phyloP scores from a whole-genome alignment of 306 rosid species.

The Cicer cuneatum region DNA sequence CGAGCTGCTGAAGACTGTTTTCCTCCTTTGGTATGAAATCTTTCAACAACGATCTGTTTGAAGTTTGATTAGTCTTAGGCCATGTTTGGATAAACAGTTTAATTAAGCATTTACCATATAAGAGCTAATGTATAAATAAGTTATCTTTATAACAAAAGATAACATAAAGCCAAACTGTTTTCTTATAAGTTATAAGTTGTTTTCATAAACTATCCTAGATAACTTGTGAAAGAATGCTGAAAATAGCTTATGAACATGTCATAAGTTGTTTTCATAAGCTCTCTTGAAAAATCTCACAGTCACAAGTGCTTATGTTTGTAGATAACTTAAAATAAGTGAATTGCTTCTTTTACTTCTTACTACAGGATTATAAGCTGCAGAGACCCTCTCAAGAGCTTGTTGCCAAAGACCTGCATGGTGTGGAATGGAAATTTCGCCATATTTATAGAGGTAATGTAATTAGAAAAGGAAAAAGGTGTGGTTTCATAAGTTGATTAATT shows the following conservation, averaged over 20 bases:
- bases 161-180: no score
- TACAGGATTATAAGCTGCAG: constrained; percentile 89
- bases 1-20: constrained; percentile 99
- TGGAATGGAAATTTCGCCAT: constrained; percentile 94
- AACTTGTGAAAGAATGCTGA: no score
- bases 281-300: no score
- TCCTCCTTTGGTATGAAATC: constrained; percentile 81
- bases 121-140: no score
- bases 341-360: constrained; percentile 22
- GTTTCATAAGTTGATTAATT: constrained; percentile 44
- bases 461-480: constrained; percentile 29
- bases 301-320: no score
- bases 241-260: not conserved
- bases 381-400: constrained; percentile 98
- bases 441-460: constrained; percentile 77
- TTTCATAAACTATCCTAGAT: no score
- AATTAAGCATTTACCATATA: no score
- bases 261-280: not conserved
- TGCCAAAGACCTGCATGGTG: constrained; percentile 94
- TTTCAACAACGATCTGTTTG: not conserved
- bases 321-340: no score
- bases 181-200: no score
- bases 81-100: no score
- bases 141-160: no score
- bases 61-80: not conserved